A percentile compares a stretch with the other conserved stretches of the same genome.
These are phyloP conservation scores for Platismatia glauca DNA, from an alignment of 495 filamentous ascomycete genomes.

Conservation along the genomic window DNA sequence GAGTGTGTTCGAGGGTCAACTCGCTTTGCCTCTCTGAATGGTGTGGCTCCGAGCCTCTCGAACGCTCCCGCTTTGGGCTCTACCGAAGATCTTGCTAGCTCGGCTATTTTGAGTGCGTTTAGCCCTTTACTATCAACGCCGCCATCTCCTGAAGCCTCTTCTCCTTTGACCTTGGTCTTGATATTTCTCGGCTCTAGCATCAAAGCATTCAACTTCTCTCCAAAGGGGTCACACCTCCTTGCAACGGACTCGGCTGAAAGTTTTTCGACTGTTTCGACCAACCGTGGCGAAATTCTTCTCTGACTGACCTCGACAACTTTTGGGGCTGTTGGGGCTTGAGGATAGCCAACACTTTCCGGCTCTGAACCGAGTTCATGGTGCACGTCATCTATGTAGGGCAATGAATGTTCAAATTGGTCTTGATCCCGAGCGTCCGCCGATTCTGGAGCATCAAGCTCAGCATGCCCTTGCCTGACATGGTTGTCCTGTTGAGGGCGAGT, in stretches of 20 bases:
- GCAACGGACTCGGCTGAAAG: not conserved
- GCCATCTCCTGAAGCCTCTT: not conserved
- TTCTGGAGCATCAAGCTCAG: not conserved
- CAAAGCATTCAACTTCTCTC: not conserved
- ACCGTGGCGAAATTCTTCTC: not conserved
- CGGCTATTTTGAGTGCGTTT: too few relatives aligned
- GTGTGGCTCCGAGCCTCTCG: not conserved
- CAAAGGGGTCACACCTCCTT: slow-evolving; percentile 4
- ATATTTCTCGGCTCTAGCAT: not conserved
- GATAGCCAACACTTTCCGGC: not conserved
- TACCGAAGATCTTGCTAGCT: not conserved
- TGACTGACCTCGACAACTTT: not conserved
- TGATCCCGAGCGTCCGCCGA: not conserved
- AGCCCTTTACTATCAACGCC: not conserved
- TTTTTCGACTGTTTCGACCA: not conserved
- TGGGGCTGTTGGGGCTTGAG: not conserved
- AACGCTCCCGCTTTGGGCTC: not conserved
- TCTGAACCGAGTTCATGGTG: not conserved
- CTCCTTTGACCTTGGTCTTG: not conserved
- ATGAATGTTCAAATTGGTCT: not conserved
- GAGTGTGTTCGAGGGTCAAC: not conserved
- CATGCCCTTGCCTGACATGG: not conserved
- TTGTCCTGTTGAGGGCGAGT: not conserved
- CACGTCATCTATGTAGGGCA: not conserved
- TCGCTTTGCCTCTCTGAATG: not conserved